A percentile compares a stretch with the other conserved stretches of the same genome.
These are phyloP conservation scores for Neurospora africana DNA, from an alignment of 495 filamentous ascomycete genomes.

Conservation along the genomic window DNA sequence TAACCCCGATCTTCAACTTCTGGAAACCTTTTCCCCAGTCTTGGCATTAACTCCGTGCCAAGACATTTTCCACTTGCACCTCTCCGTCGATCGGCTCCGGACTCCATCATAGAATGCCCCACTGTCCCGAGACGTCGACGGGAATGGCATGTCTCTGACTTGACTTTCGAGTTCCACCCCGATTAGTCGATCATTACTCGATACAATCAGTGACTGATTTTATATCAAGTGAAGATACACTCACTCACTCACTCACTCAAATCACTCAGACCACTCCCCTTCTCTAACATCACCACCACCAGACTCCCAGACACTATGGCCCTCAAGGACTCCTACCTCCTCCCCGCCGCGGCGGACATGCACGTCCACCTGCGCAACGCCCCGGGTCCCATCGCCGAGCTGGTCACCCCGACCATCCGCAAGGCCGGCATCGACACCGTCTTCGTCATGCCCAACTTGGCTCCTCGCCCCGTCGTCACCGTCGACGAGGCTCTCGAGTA, in stretches of 20 bases:
- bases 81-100: neutral
- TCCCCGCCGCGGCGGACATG: constrained; percentile 58
- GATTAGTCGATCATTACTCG: neutral
- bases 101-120: neutral
- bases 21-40: neutral
- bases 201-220: neutral
- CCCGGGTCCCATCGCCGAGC: constrained; percentile 60
- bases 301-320: constrained; percentile 20
- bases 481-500: constrained; percentile 69
- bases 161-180: neutral
- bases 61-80: neutral
- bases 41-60: neutral
- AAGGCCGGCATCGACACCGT: constrained; percentile 57
- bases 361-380: constrained; percentile 61
- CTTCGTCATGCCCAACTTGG: constrained; percentile 53
- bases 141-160: neutral
- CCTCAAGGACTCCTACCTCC: constrained; percentile 37
- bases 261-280: neutral
- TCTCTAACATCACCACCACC: neutral
- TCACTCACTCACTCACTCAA: neutral
- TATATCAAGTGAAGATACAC: neutral
- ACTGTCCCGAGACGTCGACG: neutral
- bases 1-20: neutral
- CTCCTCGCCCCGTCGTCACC: constrained; percentile 59
- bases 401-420: constrained; percentile 67